These are phyloP conservation scores for Cordyceps cateniannulata DNA, from an alignment of 2,329 filamentous ascomycete species.

Conservation along the genomic window DNA sequence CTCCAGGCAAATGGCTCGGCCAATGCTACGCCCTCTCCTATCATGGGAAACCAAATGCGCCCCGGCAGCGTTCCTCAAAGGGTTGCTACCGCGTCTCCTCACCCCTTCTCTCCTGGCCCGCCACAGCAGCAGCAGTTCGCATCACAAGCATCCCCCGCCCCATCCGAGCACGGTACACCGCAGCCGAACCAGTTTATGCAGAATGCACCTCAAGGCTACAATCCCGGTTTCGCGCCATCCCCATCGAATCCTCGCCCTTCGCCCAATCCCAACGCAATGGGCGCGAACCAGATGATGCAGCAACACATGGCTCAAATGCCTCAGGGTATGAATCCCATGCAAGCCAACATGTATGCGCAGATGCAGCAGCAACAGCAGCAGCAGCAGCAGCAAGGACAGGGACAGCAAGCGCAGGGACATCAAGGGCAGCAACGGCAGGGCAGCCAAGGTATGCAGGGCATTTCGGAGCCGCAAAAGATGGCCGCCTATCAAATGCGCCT, in stretches of 20 bases:
- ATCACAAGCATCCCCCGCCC: conserved; percentile 66
- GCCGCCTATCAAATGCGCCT: conserved; percentile 76
- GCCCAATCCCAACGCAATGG: conserved; percentile 47
- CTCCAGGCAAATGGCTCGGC: conserved; percentile 72
- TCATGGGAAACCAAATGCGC: conserved; percentile 75
- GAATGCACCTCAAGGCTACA: conserved; percentile 51
- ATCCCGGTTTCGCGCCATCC: conserved; percentile 51
- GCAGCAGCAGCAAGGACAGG: conserved; percentile 60
- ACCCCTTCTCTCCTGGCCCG: conserved; percentile 71
- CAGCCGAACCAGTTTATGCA: conserved; percentile 67
- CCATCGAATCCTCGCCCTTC: conserved; percentile 51
- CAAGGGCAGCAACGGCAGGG: conserved; percentile 32
- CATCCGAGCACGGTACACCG: conserved; percentile 70
- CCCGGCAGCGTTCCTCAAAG: conserved; percentile 67
- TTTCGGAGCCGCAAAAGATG: conserved; percentile 66
- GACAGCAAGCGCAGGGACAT: conserved; percentile 51
- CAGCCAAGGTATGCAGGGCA: conserved; percentile 16
- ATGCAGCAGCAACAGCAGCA: conserved; percentile 34
- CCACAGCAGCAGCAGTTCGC: conserved; percentile 62
- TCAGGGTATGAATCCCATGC: conserved; percentile 24
- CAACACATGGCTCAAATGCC: conserved; percentile 46
- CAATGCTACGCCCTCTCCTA: conserved; percentile 86
- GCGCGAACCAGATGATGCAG: conserved; percentile 46
- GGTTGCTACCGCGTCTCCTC: conserved; percentile 87
- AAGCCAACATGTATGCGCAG: conserved; percentile 28